A percentile compares a stretch with the other conserved stretches of the same genome.
Evolutionary conservation across 805 yeast species (phyloP).

Genomic region (Kockiozyma suomiensis): DNA sequence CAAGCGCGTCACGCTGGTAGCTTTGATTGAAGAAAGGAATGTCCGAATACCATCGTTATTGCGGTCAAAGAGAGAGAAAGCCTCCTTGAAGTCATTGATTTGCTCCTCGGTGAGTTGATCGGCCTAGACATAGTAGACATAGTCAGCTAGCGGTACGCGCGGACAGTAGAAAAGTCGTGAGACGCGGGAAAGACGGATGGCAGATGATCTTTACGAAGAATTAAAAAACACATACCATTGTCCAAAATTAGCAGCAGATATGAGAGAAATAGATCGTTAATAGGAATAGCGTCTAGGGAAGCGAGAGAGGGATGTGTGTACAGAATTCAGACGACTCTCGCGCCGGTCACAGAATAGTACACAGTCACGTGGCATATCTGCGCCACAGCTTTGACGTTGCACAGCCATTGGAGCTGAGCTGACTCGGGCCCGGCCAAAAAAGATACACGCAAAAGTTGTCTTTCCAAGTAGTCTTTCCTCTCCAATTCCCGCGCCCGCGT

Average conservation of each 20-base stretch:
- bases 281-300: too few species aligned
- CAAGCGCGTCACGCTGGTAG: too few species aligned
- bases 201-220: too few species aligned
- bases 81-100: conserved; percentile 96
- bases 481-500: not conserved
- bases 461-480: not conserved
- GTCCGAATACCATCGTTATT: conserved; percentile 89
- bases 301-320: too few species aligned
- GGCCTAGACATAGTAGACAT: conserved; percentile 60
- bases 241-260: too few species aligned
- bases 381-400: too few species aligned
- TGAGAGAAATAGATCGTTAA: too few species aligned
- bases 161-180: too few species aligned
- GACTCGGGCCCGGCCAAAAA: not conserved
- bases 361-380: not conserved
- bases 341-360: not conserved
- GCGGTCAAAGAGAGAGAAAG: conserved; percentile 94
- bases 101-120: conserved; percentile 93
- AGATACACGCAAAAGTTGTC: not conserved
- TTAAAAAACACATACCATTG: not conserved
- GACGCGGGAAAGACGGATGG: too few species aligned
- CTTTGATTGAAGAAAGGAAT: too few species aligned
- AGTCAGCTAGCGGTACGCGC: not conserved
- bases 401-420: not conserved
- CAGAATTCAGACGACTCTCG: too few species aligned